Evolutionary conservation across 1,284 basidiomycete genomes (phyloP).

Genomic region (Rhizoctonia solani): DNA sequence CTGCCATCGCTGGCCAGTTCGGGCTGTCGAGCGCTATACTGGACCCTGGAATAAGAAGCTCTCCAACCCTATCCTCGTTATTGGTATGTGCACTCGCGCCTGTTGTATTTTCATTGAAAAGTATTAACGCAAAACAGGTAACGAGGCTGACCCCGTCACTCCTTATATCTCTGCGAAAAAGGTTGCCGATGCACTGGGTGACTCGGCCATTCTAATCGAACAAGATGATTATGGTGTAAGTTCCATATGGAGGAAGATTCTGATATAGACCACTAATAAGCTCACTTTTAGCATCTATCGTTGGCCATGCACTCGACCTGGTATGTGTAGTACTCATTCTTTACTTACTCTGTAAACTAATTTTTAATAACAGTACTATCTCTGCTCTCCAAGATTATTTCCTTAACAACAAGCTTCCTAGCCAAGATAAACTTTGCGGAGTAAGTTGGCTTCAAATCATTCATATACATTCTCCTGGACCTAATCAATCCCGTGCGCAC

Average conservation of each 20-base stretch:
- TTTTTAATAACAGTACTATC: constrained; percentile 8
- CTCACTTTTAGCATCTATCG: constrained; percentile 16
- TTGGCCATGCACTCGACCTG: constrained; percentile 21
- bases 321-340: background rate
- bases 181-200: constrained; percentile 32
- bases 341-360: background rate
- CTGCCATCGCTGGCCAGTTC: constrained; percentile 33
- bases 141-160: constrained; percentile 31
- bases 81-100: background rate
- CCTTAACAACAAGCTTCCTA: constrained; percentile 20
- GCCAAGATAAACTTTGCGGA: constrained; percentile 12
- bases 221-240: no score
- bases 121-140: background rate
- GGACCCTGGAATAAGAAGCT: constrained; percentile 34
- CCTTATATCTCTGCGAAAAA: constrained; percentile 27
- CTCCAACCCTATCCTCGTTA: constrained; percentile 36
- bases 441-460: background rate
- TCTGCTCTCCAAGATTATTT: constrained; percentile 27
- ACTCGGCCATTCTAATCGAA: constrained; percentile 33
- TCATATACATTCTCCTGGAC: background rate
- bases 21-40: constrained; percentile 34
- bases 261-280: no score
- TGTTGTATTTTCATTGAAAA: background rate
- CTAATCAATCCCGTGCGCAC: no score
- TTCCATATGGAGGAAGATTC: no score